Conservation (phyloP, 176 grass and related monocot species). For the Saccharum officinarum region DNA sequence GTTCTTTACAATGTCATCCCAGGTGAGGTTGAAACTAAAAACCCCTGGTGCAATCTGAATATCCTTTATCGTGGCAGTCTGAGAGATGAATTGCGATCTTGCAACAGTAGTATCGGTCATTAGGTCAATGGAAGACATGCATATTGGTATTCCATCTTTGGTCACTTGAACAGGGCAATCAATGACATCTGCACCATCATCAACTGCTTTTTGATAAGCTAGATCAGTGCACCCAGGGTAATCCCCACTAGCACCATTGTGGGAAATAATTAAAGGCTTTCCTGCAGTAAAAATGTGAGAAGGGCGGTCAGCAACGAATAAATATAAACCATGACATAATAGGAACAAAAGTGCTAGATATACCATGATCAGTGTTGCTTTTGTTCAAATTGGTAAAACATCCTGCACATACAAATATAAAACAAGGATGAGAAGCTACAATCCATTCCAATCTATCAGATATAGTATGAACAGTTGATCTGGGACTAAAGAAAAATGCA, state of each 20-base stretch:
- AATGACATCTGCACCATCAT: slow-evolving; percentile 85
- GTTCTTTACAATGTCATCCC: slow-evolving; percentile 67
- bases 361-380: slow-evolving; percentile 75
- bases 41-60: slow-evolving; percentile 63
- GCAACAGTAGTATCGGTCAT: slow-evolving; percentile 70
- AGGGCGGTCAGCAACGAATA: background rate
- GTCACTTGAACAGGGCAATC: slow-evolving; percentile 93
- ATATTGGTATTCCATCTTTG: slow-evolving; percentile 70
- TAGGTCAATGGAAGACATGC: slow-evolving; percentile 72
- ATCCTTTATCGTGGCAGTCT: slow-evolving; percentile 46
- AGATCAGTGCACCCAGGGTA: slow-evolving; percentile 92
- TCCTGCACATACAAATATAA: slow-evolving; percentile 49
- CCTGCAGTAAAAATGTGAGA: slow-evolving; percentile 36
- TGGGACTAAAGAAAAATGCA: background rate
- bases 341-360: background rate
- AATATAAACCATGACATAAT: background rate
- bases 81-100: slow-evolving; percentile 54
- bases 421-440: slow-evolving; percentile 35
- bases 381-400: slow-evolving; percentile 82
- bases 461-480: background rate
- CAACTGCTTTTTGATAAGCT: slow-evolving; percentile 79
- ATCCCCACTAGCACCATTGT: slow-evolving; percentile 95
- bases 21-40: slow-evolving; percentile 95
- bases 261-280: slow-evolving; percentile 82
- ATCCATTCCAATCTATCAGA: background rate